A percentile compares a stretch with the other conserved stretches of the same genome.
phyloP scores from a whole-genome alignment of 805 yeast genomes.

The Candida krabiensis region DNA sequence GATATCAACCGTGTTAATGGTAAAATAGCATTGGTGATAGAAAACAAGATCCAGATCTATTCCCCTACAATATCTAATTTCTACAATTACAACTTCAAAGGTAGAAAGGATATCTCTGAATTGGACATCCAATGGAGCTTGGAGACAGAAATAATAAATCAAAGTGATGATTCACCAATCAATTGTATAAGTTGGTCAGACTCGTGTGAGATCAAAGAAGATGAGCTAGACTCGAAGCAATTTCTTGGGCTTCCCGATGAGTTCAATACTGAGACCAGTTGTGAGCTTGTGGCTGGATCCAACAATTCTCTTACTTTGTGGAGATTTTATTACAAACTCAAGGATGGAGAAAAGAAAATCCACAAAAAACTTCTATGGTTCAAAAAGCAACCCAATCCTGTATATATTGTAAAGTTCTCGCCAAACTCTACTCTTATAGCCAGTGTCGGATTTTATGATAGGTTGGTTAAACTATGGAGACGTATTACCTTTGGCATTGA shows the following conservation, averaged over 20 bases:
- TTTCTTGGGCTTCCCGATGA: constrained; percentile 34
- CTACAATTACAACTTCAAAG: constrained; percentile 34
- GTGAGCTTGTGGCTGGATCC: constrained; percentile 66
- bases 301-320: constrained; percentile 50
- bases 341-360: constrained; percentile 18
- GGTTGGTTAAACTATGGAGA: constrained; percentile 75
- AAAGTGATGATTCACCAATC: constrained; percentile 23
- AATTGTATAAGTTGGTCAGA: constrained; percentile 38
- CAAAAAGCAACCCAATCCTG: constrained; percentile 59
- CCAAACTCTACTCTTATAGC: constrained; percentile 70
- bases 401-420: constrained; percentile 56
- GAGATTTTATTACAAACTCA: constrained; percentile 37
- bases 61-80: constrained; percentile 56
- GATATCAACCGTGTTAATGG: constrained; percentile 66
- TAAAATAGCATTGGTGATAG: constrained; percentile 54
- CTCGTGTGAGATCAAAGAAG: constrained; percentile 29
- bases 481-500: constrained; percentile 67
- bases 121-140: constrained; percentile 33
- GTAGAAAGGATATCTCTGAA: constrained; percentile 31
- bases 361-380: constrained; percentile 41
- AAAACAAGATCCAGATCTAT: constrained; percentile 44
- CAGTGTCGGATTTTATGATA: constrained; percentile 60
- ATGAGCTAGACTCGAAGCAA: constrained; percentile 25
- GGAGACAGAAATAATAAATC: constrained; percentile 27
- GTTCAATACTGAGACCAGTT: constrained; percentile 35